Percentiles rank a stretch among this genome's conserved stretches.
Evolutionary conservation across 345 rosid species (phyloP).

Genomic region (Lepidium aucheri): DNA sequence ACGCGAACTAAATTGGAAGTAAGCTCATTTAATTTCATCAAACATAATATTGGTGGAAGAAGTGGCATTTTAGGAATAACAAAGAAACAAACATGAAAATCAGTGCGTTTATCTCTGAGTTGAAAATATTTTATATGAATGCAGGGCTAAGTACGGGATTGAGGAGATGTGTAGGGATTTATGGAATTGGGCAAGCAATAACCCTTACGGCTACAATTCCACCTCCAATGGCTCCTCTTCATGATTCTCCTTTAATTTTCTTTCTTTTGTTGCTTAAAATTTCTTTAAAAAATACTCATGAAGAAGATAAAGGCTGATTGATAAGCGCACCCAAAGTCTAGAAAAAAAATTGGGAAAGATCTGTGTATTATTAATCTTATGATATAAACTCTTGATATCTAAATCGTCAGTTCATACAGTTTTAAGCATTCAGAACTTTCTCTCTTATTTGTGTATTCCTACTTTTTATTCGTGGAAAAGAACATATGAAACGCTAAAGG

Average conservation of each 20-base stretch:
- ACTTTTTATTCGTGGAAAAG: too few relatives aligned
- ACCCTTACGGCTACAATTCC: constrained; percentile 78
- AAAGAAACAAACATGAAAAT: not conserved
- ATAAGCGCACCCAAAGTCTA: constrained; percentile 1
- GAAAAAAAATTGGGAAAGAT: not conserved
- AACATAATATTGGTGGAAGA: not conserved
- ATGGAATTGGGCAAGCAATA: constrained; percentile 96
- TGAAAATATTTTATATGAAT: not conserved
- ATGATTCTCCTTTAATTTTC: not conserved
- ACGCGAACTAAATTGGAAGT: constrained; percentile 85
- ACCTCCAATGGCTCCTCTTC: constrained; percentile 24
- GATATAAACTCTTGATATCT: not conserved
- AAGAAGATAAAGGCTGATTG: not conserved
- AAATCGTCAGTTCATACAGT: not conserved
- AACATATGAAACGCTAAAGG: too few relatives aligned
- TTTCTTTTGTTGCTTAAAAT: not conserved
- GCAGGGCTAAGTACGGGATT: constrained; percentile 74
- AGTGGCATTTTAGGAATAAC: too few relatives aligned
- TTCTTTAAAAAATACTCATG: not conserved
- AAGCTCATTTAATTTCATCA: constrained; percentile 27
- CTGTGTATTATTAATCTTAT: constrained; percentile 2
- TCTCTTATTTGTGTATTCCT: not conserved
- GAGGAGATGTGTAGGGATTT: constrained; percentile 94
- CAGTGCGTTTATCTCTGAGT: too few relatives aligned
- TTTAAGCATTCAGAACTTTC: not conserved